Evolutionary conservation across 495 filamentous ascomycete genomes (phyloP).

Genomic region (Parachaetomium inaequale): DNA sequence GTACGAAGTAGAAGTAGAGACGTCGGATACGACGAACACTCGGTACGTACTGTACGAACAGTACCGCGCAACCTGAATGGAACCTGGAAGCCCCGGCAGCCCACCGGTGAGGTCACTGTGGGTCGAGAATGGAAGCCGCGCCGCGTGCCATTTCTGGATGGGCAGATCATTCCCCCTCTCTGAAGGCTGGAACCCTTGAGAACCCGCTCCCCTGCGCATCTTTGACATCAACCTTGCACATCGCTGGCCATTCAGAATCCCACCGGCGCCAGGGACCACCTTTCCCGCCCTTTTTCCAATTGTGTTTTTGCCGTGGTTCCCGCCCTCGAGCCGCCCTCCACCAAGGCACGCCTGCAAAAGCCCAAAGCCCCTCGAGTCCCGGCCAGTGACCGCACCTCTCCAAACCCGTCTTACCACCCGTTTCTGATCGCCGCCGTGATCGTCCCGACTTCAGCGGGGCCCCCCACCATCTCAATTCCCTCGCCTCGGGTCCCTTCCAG

Average conservation of each 20-base stretch:
- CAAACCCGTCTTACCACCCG: background rate
- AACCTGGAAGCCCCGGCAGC: background rate
- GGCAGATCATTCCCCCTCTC: constrained; percentile 24
- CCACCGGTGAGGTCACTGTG: constrained; percentile 18
- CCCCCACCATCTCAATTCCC: constrained; percentile 2
- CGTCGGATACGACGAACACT: too few relatives aligned
- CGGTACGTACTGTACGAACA: too few relatives aligned
- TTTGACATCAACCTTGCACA: constrained; percentile 18
- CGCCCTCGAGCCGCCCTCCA: background rate
- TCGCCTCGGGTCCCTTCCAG: background rate
- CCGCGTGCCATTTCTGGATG: constrained; percentile 17
- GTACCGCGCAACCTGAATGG: background rate
- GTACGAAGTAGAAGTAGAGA: too few relatives aligned
- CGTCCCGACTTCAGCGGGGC: background rate
- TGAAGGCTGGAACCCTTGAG: background rate
- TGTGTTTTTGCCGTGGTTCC: background rate
- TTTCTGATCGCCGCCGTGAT: background rate
- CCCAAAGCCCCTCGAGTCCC: background rate
- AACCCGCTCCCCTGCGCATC: constrained; percentile 19
- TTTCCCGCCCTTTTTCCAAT: background rate
- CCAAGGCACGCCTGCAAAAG: background rate
- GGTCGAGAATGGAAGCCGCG: constrained; percentile 6
- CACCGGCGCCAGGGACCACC: background rate
- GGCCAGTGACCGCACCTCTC: too few relatives aligned
- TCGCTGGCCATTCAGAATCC: constrained; percentile 2